Evolutionary conservation across 164 flowering plant genomes (phyloP), one percentile per base, ranked within the genome.

Genomic region (Magnolia kwangsiensis): DNA sequence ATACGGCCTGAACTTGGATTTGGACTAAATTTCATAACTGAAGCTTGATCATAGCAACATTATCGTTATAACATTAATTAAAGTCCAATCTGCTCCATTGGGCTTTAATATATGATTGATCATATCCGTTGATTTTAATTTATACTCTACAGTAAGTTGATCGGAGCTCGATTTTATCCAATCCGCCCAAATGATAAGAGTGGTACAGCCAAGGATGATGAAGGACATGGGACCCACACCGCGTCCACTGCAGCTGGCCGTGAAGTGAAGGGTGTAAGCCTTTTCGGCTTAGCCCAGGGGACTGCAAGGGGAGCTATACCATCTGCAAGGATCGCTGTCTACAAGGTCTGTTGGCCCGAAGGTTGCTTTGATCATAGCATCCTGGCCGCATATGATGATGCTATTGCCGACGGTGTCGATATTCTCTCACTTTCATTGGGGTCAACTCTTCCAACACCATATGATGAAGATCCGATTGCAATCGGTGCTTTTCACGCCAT

Each of bases 211-310:
- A 21, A 7, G 75, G 95, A 89, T 70, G 16, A 75, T 0, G 74
- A 80, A 6, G 97, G 97, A 9, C 98, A 95, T 61, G 98, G 98
- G 11, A 88, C 94, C 1, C 97, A 95, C 84, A 92, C 96, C 7
- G 76, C 98, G 18, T 95, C 98, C 6, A 95, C 92, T 7, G 37
- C 76, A 69, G 93, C 91, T 9, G 95, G 98, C 13, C 81, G 67
- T 7, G 18, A 45, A 6, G 87, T 91, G 2, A 55, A 49, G 0
- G 76, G 83, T 8, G 94, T 95, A 14, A 88, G 76, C 81, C 87
- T 91, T 24, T 85, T 20, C 31, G 96, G 98, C 5, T 83, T 92
- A 2, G 97, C 89, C n/a, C n/a, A 77, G 20, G 98, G 97, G 13
- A 84, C 87, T 0, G 92, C 97, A 0, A 81, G 95, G 1, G 96